These are phyloP conservation scores for Chenopodium formosanum DNA, from an alignment of 148 eudicot genomes.

Conservation along the genomic window DNA sequence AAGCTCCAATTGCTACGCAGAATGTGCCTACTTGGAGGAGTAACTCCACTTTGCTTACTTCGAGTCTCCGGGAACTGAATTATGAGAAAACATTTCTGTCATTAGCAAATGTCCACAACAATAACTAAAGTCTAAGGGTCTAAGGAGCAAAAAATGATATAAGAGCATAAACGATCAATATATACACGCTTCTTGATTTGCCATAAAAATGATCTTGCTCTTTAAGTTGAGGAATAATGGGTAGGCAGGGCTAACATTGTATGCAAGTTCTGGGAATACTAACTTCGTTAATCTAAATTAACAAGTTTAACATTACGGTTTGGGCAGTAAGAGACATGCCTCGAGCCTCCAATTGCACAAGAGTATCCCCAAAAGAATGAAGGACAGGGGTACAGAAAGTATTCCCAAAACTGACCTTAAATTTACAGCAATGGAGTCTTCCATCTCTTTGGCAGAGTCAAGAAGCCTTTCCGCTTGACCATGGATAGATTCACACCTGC, in stretches of 20 bases:
- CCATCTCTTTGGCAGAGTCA: slow-evolving; percentile 99
- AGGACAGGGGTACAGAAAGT: no score
- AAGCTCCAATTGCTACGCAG: slow-evolving; percentile 84
- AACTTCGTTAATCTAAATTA: background rate
- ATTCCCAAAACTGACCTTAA: slow-evolving; percentile 53
- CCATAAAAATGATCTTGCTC: background rate
- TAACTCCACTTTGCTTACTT: slow-evolving; percentile 96
- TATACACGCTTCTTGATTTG: no score
- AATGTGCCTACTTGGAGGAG: slow-evolving; percentile 98
- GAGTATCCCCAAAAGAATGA: no score
- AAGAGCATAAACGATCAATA: no score
- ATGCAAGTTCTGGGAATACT: background rate
- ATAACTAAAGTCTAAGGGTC: no score
- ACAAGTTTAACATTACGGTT: background rate
- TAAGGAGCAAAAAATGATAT: no score
- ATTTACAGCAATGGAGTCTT: slow-evolving; percentile 96
- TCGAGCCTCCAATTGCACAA: background rate
- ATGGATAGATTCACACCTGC: slow-evolving; percentile 97
- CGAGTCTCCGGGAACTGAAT: slow-evolving; percentile 89
- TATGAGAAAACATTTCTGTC: slow-evolving; percentile 6
- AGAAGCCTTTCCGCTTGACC: slow-evolving; percentile 99
- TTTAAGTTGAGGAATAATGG: background rate
- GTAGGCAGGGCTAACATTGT: background rate
- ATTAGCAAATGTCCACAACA: slow-evolving; percentile 5
- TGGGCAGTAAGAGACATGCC: background rate